phyloP scores from a whole-genome alignment of 768 basidiomycete species.

The Xanthoconium stramineum region DNA sequence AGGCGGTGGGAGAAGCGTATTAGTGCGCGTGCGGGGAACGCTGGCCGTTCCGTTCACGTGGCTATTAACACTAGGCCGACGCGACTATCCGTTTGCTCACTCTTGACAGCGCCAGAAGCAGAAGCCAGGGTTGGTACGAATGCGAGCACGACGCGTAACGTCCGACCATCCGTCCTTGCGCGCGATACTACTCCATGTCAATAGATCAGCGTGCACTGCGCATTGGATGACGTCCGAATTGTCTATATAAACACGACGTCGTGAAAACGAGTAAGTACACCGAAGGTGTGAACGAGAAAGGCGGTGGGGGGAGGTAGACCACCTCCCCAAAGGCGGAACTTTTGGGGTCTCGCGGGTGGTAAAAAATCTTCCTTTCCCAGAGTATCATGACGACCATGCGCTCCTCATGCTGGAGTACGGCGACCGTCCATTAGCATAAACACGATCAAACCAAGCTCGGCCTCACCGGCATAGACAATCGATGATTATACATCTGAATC shows the following conservation, averaged over 20 bases:
- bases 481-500: too few species aligned
- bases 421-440: too few species aligned
- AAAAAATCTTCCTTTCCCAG: constrained; percentile 33
- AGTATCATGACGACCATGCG: too few species aligned
- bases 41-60: constrained; percentile 32
- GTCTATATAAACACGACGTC: constrained; percentile 67
- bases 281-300: constrained; percentile 28
- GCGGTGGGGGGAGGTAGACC: constrained; percentile 45
- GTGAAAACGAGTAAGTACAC: constrained; percentile 29
- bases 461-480: too few species aligned
- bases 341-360: constrained; percentile 50
- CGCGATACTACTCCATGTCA: constrained; percentile 41
- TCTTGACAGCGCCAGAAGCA: constrained; percentile 41
- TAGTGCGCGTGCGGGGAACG: constrained; percentile 29
- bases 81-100: constrained; percentile 24
- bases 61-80: constrained; percentile 18
- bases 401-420: too few species aligned
- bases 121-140: constrained; percentile 39
- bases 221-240: constrained; percentile 71
- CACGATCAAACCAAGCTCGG: too few species aligned
- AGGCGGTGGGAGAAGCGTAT: constrained; percentile 21
- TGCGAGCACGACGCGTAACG: constrained; percentile 41
- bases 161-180: constrained; percentile 37
- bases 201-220: constrained; percentile 61
- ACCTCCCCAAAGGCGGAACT: constrained; percentile 69